phyloP scores from a whole-genome alignment of 2,329 filamentous ascomycete species.

The Xylariomycetidae sp. region DNA sequence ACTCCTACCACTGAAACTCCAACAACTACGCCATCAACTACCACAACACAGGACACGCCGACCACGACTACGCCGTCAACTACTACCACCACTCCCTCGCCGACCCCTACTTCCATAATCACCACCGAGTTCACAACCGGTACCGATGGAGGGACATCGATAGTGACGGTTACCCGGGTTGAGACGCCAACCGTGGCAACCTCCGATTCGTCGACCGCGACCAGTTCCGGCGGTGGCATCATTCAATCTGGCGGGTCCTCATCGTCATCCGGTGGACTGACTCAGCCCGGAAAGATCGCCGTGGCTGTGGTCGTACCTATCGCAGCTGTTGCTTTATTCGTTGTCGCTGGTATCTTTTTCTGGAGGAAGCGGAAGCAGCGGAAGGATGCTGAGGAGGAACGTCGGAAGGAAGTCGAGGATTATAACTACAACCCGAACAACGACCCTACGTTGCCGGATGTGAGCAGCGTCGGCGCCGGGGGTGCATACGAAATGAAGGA shows the following conservation, averaged over 20 bases:
- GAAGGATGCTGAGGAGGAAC: constrained; percentile 79
- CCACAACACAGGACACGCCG: constrained; percentile 2
- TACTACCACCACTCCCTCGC: constrained; percentile 5
- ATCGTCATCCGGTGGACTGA: constrained; percentile 41
- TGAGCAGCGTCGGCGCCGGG: constrained; percentile 40
- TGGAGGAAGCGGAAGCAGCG: constrained; percentile 87
- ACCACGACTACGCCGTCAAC: constrained; percentile 4
- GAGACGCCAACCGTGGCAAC: constrained; percentile 10
- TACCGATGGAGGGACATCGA: constrained; percentile 14
- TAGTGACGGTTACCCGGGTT: constrained; percentile 21
- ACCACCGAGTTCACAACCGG: constrained; percentile 16
- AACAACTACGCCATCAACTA: constrained; percentile 2
- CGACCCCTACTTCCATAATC: constrained; percentile 5
- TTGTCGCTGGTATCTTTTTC: constrained; percentile 71
- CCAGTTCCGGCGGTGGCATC: constrained; percentile 14
- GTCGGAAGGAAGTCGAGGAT: constrained; percentile 94
- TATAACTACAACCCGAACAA: constrained; percentile 98
- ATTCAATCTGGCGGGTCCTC: constrained; percentile 9
- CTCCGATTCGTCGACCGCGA: constrained; percentile 7
- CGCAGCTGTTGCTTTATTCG: constrained; percentile 75
- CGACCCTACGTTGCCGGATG: constrained; percentile 68
- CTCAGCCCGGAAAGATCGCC: constrained; percentile 69
- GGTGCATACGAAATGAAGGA: constrained; percentile 72
- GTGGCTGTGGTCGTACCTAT: constrained; percentile 94
- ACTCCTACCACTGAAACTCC: constrained; percentile 1